Conservation (phyloP, 345 rosid genomes). For the Citrus maxima region DNA sequence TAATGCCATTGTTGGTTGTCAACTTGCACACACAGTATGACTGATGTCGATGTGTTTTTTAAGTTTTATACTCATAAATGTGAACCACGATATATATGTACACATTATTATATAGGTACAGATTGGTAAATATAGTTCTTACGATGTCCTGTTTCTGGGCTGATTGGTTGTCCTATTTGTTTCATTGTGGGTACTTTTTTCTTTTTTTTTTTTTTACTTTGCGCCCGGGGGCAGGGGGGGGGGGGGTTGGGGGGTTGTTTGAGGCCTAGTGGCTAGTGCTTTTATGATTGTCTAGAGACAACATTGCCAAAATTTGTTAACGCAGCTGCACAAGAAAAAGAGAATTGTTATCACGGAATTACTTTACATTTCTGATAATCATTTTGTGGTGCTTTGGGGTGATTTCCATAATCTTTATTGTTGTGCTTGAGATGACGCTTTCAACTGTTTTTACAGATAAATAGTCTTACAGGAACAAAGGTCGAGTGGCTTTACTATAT, state of each 20-base stretch:
- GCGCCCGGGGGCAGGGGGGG: no score
- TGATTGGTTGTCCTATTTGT: neutral
- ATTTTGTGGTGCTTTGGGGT: neutral
- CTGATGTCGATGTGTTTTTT: neutral
- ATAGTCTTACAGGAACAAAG: conserved; percentile 79
- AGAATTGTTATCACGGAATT: neutral
- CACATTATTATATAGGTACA: neutral
- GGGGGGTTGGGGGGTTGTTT: no score
- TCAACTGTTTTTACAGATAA: conserved; percentile 53
- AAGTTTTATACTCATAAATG: neutral
- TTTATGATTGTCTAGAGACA: neutral
- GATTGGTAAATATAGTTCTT: neutral
- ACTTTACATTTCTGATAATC: neutral
- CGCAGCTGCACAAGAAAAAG: neutral
- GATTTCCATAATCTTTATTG: neutral
- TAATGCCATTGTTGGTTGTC: neutral
- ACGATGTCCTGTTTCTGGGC: neutral
- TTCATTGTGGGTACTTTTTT: neutral
- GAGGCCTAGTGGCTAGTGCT: neutral
- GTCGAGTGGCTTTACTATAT: conserved; percentile 98
- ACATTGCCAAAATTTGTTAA: neutral
- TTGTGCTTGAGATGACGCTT: conserved; percentile 9
- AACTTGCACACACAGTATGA: neutral
- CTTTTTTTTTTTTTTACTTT: neutral
- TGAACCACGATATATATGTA: neutral